A percentile compares a stretch with the other conserved stretches of the same genome.
Evolutionary conservation across 1,284 basidiomycete species (phyloP).

Genomic region (Omphalotus olearius): DNA sequence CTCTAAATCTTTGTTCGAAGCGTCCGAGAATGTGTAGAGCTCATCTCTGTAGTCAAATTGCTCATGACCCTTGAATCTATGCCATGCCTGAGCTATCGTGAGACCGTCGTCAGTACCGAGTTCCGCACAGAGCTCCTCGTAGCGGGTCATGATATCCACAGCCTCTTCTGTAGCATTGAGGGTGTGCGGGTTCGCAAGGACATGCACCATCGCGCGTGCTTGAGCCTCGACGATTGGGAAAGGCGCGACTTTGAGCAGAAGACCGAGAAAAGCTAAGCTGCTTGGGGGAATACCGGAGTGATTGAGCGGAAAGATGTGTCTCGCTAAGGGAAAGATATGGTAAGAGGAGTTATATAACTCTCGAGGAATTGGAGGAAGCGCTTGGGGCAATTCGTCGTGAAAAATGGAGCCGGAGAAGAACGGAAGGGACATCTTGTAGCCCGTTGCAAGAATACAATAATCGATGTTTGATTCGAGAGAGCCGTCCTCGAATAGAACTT

Average conservation of each 20-base stretch:
- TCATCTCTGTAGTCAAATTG: constrained; percentile 69
- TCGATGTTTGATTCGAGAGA: constrained; percentile 50
- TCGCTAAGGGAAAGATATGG: constrained; percentile 50
- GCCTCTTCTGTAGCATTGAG: constrained; percentile 47
- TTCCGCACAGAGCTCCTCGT: constrained; percentile 33
- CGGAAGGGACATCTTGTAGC: constrained; percentile 60
- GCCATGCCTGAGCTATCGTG: constrained; percentile 51
- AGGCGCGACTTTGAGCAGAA: constrained; percentile 52
- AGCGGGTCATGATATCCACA: constrained; percentile 42
- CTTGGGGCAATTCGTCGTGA: constrained; percentile 31
- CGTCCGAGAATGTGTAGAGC: constrained; percentile 44
- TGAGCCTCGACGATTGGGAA: constrained; percentile 69
- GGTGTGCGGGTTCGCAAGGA: constrained; percentile 44
- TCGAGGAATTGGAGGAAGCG: constrained; percentile 39
- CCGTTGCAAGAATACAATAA: constrained; percentile 68
- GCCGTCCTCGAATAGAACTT: constrained; percentile 58
- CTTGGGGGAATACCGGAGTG: constrained; percentile 42
- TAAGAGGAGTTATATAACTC: constrained; percentile 59
- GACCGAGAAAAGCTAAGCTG: constrained; percentile 61
- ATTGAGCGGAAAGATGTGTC: constrained; percentile 63
- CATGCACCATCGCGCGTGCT: constrained; percentile 50
- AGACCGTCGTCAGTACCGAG: constrained; percentile 26
- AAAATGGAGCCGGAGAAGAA: constrained; percentile 44
- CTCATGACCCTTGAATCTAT: constrained; percentile 42
- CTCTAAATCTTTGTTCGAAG: constrained; percentile 15